A percentile compares a stretch with the other conserved stretches of the same genome.
phyloP scores from a whole-genome alignment of 1,284 basidiomycete species.

The Tilletiopsis washingtonensis region DNA sequence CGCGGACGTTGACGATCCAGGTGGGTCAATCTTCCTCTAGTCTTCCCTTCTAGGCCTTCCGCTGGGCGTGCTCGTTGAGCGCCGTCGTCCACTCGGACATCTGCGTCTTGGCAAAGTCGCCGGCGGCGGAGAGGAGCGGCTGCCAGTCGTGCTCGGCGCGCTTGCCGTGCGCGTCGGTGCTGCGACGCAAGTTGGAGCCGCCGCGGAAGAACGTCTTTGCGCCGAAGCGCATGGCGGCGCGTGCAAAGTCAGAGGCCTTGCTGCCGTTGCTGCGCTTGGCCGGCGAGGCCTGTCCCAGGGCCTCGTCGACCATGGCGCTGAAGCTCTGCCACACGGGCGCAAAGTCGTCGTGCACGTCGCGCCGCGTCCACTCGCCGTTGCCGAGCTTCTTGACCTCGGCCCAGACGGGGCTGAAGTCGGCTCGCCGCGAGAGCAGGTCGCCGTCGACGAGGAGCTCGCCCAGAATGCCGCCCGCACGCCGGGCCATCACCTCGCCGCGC shows the following conservation, averaged over 20 bases:
- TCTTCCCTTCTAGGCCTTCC: too few species aligned
- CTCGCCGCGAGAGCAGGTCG: slow-evolving; percentile 12
- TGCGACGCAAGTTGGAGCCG: not conserved
- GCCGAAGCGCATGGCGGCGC: slow-evolving; percentile 7
- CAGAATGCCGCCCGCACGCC: not conserved
- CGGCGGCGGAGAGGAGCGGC: slow-evolving; percentile 20
- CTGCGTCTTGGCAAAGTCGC: slow-evolving; percentile 17
- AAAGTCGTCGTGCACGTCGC: slow-evolving; percentile 9
- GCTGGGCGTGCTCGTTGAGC: not conserved
- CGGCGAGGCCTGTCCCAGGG: not conserved
- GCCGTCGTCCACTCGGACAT: slow-evolving; percentile 3
- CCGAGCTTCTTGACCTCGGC: slow-evolving; percentile 24
- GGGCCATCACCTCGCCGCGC: slow-evolving; percentile 5
- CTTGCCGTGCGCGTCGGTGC: not conserved
- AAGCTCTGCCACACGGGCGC: slow-evolving; percentile 26
- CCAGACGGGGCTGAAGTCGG: slow-evolving; percentile 31
- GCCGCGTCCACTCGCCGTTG: slow-evolving; percentile 8
- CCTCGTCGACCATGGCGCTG: slow-evolving; percentile 27
- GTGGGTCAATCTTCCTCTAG: too few species aligned
- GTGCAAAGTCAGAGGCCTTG: not conserved
- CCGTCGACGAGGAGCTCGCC: not conserved
- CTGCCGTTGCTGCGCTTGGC: slow-evolving; percentile 10
- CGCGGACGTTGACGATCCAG: too few species aligned
- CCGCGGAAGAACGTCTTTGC: not conserved
- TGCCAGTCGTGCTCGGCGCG: slow-evolving; percentile 12